Evolutionary conservation across 192 early-diverging fungal species (phyloP).

Genomic region (Backusella macrospora): DNA sequence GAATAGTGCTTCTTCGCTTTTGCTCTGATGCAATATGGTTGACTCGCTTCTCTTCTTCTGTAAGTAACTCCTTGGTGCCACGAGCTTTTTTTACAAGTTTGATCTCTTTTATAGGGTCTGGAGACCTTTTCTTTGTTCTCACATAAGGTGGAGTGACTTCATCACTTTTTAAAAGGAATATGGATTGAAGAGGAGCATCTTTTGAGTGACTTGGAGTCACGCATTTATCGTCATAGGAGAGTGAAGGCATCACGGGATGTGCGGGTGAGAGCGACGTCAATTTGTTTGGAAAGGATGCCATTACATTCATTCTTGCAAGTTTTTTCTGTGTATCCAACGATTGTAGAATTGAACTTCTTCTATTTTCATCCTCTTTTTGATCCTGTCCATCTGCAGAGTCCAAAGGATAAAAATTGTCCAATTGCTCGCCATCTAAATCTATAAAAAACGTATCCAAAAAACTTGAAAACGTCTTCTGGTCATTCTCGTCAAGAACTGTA

Average conservation of each 20-base stretch:
- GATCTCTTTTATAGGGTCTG: neutral
- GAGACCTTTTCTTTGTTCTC: neutral
- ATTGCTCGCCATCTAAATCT: conserved; percentile 37
- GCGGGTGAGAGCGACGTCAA: conserved; percentile 12
- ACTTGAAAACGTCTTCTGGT: conserved; percentile 51
- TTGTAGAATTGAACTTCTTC: conserved; percentile 27
- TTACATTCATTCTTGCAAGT: conserved; percentile 1
- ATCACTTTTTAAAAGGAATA: conserved; percentile 20
- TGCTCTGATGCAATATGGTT: conserved; percentile 83
- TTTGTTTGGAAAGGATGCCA: conserved; percentile 9
- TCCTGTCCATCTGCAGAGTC: neutral
- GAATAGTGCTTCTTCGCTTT: conserved; percentile 74
- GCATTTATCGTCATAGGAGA: neutral
- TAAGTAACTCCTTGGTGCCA: conserved; percentile 62
- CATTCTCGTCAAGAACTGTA: conserved; percentile 40
- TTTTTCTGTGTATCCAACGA: conserved; percentile 23
- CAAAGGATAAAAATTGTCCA: neutral
- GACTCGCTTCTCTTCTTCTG: conserved; percentile 74
- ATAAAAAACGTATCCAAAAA: conserved; percentile 54
- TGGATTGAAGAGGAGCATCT: conserved; percentile 5
- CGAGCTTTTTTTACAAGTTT: neutral
- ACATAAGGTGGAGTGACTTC: conserved; percentile 11
- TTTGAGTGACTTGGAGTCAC: conserved; percentile 1
- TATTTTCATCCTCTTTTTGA: conserved; percentile 19
- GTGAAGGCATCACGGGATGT: neutral